phyloP scores from a whole-genome alignment of 257 asterid genomes.

The Nicotiana tabacum region DNA sequence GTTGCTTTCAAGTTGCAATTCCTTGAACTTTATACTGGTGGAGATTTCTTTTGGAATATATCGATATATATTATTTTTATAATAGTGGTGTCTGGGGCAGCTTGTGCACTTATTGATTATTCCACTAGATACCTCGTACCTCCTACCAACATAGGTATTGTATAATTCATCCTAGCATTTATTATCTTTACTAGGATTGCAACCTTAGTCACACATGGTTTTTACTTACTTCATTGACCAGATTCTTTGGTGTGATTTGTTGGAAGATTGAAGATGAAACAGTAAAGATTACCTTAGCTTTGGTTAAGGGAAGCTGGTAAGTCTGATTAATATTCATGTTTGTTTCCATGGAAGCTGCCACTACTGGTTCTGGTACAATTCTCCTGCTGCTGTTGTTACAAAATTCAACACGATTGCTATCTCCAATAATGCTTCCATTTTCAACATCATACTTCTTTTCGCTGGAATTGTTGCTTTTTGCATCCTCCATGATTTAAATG shows the following conservation, averaged over 20 bases:
- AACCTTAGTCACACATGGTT: too few relatives aligned
- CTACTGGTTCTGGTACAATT: background rate
- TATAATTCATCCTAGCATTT: too few relatives aligned
- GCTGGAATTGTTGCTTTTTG: conserved; percentile 7
- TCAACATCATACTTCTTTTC: conserved; percentile 11
- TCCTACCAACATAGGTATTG: too few relatives aligned
- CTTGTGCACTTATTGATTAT: too few relatives aligned
- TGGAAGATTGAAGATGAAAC: background rate
- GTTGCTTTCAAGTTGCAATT: too few relatives aligned
- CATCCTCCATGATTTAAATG: background rate
- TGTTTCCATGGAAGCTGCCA: background rate
- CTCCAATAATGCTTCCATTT: conserved; percentile 1
- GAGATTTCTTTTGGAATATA: too few relatives aligned
- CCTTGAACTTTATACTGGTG: too few relatives aligned
- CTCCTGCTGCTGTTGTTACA: conserved; percentile 3
- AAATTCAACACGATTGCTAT: background rate
- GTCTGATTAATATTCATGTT: conserved; percentile 26
- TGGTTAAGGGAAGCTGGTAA: conserved; percentile 25
- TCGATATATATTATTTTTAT: too few relatives aligned
- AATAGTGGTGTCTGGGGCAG: too few relatives aligned
- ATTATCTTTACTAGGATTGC: too few relatives aligned
- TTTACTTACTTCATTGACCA: too few relatives aligned
- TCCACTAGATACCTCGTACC: too few relatives aligned
- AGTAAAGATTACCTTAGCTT: conserved; percentile 19
- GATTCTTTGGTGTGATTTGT: background rate